Evolutionary conservation across 2,329 filamentous ascomycete species (phyloP), one percentile per base, ranked within the genome.

Genomic region (Xylariaceae sp.): DNA sequence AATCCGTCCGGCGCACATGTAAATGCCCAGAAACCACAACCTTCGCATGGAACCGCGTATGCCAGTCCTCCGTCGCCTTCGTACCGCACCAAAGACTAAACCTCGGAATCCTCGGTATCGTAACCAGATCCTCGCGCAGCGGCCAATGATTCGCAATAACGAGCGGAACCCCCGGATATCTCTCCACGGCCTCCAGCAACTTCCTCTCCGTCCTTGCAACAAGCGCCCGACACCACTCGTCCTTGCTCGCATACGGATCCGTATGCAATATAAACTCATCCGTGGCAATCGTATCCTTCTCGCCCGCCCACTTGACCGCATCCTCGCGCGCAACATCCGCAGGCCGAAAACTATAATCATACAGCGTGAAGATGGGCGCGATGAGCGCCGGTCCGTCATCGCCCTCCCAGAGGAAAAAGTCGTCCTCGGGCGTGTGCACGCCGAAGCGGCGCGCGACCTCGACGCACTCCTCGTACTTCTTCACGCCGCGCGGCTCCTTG

Each of bases 301-400:
- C 72, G 60, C 70, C 67, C n/a, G 73, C 73, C 73, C 73, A 75
- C 30, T 63, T 61, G 35, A 75, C 62, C 1, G 80, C 81, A 17
- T 74, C 70, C 58, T 80, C 80, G 44, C 78, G 71, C 30, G 73
- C 70, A 7, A 84, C 75, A 51, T 80, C 65, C 1, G 69, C 73
- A 0, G 82, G 82, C 0, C 81, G 74, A 69, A 84, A 85, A 61
- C 75, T 80, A 71, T 85, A 85, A 71, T 85, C 82, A 73, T 84
- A 85, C 11, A 85, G 73, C 0, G 82, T 83, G 73, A 84, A 85
- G 53, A 83, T 76, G 37, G 80, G 82, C 37, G 78, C 80, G 47
- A 85, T 76, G 44, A 84, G 61, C 4, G 73, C 78, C 4, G 77
- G 77, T 3, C 65, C 64, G 35, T 77, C 78, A 6, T 76, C 74